phyloP scores from a whole-genome alignment of 2,329 filamentous ascomycete species.

The Pseudocercospora fuligena region DNA sequence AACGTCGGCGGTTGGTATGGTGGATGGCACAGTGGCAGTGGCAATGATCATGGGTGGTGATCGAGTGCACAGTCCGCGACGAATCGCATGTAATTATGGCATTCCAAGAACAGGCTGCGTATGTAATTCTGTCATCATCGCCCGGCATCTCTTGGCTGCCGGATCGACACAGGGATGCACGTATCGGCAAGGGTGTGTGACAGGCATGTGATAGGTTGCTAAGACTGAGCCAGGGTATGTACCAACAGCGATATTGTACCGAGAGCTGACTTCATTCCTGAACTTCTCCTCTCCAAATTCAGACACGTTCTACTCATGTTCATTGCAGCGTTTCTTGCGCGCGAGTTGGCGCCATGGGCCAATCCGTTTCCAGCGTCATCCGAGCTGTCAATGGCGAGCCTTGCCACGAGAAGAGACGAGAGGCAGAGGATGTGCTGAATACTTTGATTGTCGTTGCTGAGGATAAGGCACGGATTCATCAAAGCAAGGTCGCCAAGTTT shows the following conservation, averaged over 20 bases:
- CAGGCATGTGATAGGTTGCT: neutral
- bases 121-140: slow-evolving; percentile 5
- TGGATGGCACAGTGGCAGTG: neutral
- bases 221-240: neutral
- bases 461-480: slow-evolving; percentile 17
- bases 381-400: slow-evolving; percentile 8
- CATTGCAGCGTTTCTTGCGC: neutral
- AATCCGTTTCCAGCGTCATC: slow-evolving; percentile 4
- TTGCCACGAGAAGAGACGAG: slow-evolving; percentile 12
- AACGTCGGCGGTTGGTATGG: neutral
- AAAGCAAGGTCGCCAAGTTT: slow-evolving; percentile 7
- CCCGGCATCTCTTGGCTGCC: neutral
- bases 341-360: neutral
- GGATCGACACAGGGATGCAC: slow-evolving; percentile 2
- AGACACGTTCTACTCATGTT: neutral
- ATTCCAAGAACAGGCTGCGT: neutral
- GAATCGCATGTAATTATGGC: too few relatives aligned
- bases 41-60: neutral
- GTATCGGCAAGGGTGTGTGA: slow-evolving; percentile 7
- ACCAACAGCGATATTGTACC: slow-evolving; percentile 12
- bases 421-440: slow-evolving; percentile 20
- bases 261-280: slow-evolving; percentile 10
- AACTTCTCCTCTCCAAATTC: neutral
- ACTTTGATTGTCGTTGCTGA: slow-evolving; percentile 12
- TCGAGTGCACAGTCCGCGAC: too few relatives aligned